phyloP scores from a whole-genome alignment of 73 alveolate genomes.

The Loxodes magnus region DNA sequence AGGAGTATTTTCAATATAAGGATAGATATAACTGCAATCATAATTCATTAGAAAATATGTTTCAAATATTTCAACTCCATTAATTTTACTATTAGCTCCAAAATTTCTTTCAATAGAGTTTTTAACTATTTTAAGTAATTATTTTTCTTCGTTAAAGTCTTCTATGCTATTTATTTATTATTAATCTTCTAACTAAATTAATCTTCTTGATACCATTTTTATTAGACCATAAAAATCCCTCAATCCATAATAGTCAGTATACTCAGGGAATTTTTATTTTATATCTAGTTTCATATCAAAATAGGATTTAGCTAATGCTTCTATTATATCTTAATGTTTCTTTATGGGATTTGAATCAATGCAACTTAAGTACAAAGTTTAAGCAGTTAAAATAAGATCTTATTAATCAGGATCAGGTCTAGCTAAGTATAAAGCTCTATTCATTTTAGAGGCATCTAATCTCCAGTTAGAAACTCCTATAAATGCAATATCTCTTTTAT shows the following conservation, averaged over 20 bases:
- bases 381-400: slow-evolving; percentile 28
- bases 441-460: slow-evolving; percentile 48
- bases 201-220: background rate
- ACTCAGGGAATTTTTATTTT: background rate
- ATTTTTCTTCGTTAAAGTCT: no score
- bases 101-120: background rate
- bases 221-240: slow-evolving; percentile 6
- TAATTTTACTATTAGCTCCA: slow-evolving; percentile 1
- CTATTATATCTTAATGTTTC: background rate
- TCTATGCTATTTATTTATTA: background rate
- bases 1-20: background rate
- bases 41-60: background rate
- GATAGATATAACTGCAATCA: background rate
- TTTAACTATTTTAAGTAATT: background rate
- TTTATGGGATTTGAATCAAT: background rate
- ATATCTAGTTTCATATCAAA: slow-evolving; percentile 10
- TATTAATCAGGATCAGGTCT: slow-evolving; percentile 46
- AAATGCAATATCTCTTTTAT: slow-evolving; percentile 16
- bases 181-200: background rate
- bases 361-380: background rate
- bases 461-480: slow-evolving; percentile 31
- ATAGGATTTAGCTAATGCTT: slow-evolving; percentile 1
- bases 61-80: no score
- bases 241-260: slow-evolving; percentile 11
- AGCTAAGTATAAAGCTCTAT: slow-evolving; percentile 44